Evolutionary conservation across 768 basidiomycete genomes (phyloP).

Genomic region (Trametes meyenii): DNA sequence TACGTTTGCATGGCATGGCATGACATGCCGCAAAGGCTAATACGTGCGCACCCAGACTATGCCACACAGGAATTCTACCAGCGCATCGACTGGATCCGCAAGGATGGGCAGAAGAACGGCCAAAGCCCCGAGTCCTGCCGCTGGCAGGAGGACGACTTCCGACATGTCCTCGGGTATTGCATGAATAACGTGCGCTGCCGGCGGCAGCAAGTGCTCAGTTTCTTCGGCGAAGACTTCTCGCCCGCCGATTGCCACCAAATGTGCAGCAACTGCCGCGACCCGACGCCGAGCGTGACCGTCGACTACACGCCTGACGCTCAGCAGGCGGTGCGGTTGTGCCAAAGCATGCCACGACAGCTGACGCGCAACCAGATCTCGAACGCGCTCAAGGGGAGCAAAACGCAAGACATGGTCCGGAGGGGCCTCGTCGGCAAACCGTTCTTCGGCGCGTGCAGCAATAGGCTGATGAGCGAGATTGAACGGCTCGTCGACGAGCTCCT

Average conservation of each 20-base stretch:
- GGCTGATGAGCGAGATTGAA: slow-evolving; percentile 61
- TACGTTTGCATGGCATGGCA: slow-evolving; percentile 47
- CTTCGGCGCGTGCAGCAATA: slow-evolving; percentile 57
- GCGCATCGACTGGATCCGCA: slow-evolving; percentile 63
- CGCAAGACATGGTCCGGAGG: slow-evolving; percentile 46
- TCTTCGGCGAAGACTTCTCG: slow-evolving; percentile 85
- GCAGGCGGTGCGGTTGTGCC: slow-evolving; percentile 3
- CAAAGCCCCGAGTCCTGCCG: slow-evolving; percentile 56
- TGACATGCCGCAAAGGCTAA: not conserved
- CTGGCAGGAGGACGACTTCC: slow-evolving; percentile 59
- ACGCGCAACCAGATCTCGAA: slow-evolving; percentile 63
- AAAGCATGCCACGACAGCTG: slow-evolving; percentile 29
- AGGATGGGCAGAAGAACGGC: slow-evolving; percentile 45
- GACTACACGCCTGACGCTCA: slow-evolving; percentile 33
- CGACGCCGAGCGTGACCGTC: slow-evolving; percentile 17
- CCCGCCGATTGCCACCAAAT: slow-evolving; percentile 60
- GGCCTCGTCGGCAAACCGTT: slow-evolving; percentile 48
- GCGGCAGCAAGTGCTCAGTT: slow-evolving; percentile 82
- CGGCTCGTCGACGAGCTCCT: slow-evolving; percentile 27
- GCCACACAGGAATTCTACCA: slow-evolving; percentile 56
- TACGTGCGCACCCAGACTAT: slow-evolving; percentile 55
- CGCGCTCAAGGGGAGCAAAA: slow-evolving; percentile 68
- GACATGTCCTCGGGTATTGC: slow-evolving; percentile 79
- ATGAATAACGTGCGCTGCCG: slow-evolving; percentile 83
- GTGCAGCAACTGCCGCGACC: slow-evolving; percentile 84